Conservation (phyloP, 2,329 filamentous ascomycete genomes). For the Hortaea sp. region DNA sequence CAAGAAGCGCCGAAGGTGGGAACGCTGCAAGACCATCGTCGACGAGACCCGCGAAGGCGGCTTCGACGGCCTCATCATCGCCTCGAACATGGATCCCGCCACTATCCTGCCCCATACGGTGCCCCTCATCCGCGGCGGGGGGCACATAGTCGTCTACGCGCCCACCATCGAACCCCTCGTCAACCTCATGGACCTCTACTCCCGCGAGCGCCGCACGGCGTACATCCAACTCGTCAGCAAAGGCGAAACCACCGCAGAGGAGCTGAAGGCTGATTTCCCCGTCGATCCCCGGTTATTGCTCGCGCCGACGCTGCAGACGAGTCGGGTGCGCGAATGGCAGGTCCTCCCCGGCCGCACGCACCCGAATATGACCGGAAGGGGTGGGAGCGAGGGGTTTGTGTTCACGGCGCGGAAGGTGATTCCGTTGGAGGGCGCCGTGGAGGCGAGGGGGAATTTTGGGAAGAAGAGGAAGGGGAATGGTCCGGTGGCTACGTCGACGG, state of each 20-base stretch:
- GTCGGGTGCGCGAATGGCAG: conserved; percentile 72
- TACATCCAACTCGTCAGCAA: conserved; percentile 45
- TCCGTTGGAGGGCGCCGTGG: conserved; percentile 68
- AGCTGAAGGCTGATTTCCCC: conserved; percentile 48
- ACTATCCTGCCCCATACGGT: conserved; percentile 66
- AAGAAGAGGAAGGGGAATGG: conserved; percentile 52
- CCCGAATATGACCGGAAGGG: conserved; percentile 80
- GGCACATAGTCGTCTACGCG: conserved; percentile 76
- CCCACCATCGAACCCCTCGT: conserved; percentile 70
- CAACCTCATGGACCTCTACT: conserved; percentile 72
- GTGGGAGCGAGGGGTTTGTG: conserved; percentile 82
- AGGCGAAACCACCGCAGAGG: conserved; percentile 27
- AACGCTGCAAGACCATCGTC: conserved; percentile 59
- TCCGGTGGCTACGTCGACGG: background rate
- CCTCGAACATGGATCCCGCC: conserved; percentile 69
- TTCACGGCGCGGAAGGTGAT: conserved; percentile 75
- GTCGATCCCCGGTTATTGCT: conserved; percentile 79
- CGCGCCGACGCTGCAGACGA: conserved; percentile 70
- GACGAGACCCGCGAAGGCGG: conserved; percentile 62
- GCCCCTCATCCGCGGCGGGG: conserved; percentile 72
- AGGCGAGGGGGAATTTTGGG: conserved; percentile 64
- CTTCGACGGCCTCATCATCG: conserved; percentile 74
- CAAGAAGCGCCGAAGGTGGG: conserved; percentile 79
- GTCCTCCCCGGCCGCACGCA: conserved; percentile 86
- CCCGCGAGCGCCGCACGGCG: conserved; percentile 65